Base-by-base conservation (phyloP, 352 stramenopile species). In the Thraustotheca clavata region DNA sequence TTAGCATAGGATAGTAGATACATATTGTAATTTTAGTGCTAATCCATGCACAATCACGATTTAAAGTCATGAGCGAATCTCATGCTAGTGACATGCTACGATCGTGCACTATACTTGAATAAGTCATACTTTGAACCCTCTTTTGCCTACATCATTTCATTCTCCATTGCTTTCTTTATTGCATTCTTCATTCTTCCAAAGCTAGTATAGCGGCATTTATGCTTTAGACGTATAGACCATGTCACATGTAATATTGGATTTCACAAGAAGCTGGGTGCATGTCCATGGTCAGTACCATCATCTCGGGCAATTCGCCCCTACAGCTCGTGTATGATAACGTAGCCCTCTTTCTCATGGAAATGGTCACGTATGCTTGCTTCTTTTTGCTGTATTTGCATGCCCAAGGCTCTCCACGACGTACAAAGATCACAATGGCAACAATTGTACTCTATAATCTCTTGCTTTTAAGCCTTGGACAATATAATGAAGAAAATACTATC, bases 351-450 rank as follows among this genome's bases (percentile, higher is more conserved):
- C 72, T 71, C 26, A 76, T 93, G 34, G 82, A 93, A 66, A 60
- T 76, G 29, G 70, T 75, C 34, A 74, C 70, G 5, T 79, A 84
- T 50, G 79, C 90, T 49, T 71, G 68, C 49, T 68, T 74, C 12
- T 86, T 90, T 68, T 65, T 93, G 54, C 69, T 89, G 49, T 67
- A 88, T 71, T 69, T 91, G 59, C 84, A 93, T 59, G 76, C 88
- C 31, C 73, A 88, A 68, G 88, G 77, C 34, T 91, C 80, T 1
- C 82, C 82, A 67, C 83, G 81, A 65, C 82, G 81, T 36, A 89
- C 89, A 49, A 73, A 87, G 52, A 61, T 87, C 50, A 36, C 78
- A 32, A 35, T 86, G 16, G 71, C 88, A 26, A 77, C 88, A 62
- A 67, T 87, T 33, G n/a, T 89, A 34, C 81, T 88, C 69, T 88